phyloP scores from a whole-genome alignment of 176 grass and related monocot species.

The Bromus sterilis region DNA sequence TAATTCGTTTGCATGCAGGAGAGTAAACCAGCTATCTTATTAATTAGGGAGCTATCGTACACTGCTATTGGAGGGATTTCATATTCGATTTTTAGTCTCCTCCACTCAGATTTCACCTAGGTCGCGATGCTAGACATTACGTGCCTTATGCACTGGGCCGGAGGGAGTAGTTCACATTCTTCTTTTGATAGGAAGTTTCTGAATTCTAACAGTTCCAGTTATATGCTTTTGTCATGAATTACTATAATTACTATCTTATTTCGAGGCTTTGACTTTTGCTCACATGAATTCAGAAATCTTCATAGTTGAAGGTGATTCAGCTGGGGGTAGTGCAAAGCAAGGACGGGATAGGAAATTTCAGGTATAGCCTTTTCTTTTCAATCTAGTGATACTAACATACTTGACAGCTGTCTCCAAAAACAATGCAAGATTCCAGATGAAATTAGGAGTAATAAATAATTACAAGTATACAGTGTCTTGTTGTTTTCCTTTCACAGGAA shows the following conservation, averaged over 20 bases:
- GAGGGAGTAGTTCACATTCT: neutral
- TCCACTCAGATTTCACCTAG: too few species aligned
- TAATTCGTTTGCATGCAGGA: too few species aligned
- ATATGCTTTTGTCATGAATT: neutral
- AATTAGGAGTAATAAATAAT: neutral
- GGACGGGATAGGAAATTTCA: conserved; percentile 96
- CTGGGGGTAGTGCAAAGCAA: conserved; percentile 96
- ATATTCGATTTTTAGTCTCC: too few species aligned
- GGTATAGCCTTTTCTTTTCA: conserved; percentile 34
- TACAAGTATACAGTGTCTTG: neutral
- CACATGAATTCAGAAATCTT: conserved; percentile 82
- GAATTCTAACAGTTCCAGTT: neutral
- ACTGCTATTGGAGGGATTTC: too few species aligned
- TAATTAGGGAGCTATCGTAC: too few species aligned
- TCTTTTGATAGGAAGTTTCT: neutral
- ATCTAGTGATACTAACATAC: neutral
- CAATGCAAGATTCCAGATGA: neutral
- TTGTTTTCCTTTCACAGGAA: conserved; percentile 5
- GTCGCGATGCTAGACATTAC: too few species aligned
- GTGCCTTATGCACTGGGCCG: too few species aligned
- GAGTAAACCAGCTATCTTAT: too few species aligned
- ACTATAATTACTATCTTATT: neutral
- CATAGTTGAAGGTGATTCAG: conserved; percentile 98
- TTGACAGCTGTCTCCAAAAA: neutral
- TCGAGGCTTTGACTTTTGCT: conserved; percentile 17